Base-by-base conservation (phyloP, 116 monocot genomes). In the Thalassia testudinum region DNA sequence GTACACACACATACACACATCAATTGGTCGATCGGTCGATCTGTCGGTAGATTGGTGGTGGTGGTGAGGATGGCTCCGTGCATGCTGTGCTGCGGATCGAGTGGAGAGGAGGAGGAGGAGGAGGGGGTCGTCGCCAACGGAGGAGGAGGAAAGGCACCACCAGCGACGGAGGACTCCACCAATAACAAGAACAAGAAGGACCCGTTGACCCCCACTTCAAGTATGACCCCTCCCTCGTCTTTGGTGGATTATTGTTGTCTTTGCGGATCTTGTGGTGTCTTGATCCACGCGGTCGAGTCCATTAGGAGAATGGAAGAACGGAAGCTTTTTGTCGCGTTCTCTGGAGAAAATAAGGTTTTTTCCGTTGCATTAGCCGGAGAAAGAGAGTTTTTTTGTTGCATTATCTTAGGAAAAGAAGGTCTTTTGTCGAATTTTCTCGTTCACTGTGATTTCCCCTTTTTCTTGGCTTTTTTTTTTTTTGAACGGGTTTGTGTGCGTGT, bases 51-150 rank as follows among this genome's bases (percentile, higher is more conserved):
- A 37, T 27, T 29, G 30, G 43, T 11, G 25, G 30, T 50, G 26
- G 4, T 50, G 15, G 21, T 21, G 12, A 10, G 45, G 19, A 58
- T 58, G 59, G 17, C 50, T 59, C 53, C 69, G 19, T 78, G 72
- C 43, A 64, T 78, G 19, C 57, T 61, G 3, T 78, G 78, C 52
- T 78, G 50, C 26, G 69, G 65, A 62, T 68, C 78, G 29, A 26
- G 65, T 53, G 60, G 37, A 6, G 54, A 72, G 52, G 62, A 52
- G 28, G 21, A 27, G 52, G n/a, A 52, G 52, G 52, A 56, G 1
- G 27, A 50, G 55, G 54, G 26, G 28, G 21, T 50, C 17, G 44
- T 25, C 12, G 42, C 24, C 30, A 59, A 64, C 37, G 67, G 58
- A 17, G 61, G 22, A 7, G 65, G 44, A 24, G 27, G 44, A 17